Conservation (phyloP, 1,139 yeast species). For the Blastobotrys persicus region DNA sequence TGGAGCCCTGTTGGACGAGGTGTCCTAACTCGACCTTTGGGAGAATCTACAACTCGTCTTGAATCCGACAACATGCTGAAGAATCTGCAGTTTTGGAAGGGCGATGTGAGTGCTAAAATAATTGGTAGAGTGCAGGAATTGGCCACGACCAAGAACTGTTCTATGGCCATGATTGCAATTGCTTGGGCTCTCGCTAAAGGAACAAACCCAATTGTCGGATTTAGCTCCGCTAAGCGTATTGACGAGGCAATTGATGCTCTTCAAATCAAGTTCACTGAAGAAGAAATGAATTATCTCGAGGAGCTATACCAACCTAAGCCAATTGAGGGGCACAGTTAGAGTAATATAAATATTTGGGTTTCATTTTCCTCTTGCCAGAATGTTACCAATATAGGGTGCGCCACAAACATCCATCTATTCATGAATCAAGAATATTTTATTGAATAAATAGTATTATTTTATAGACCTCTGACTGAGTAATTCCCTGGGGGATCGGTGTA, state of each 20-base stretch:
- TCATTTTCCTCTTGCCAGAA: too few species aligned
- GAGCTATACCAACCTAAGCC: slow-evolving; percentile 41
- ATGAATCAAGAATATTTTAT: too few species aligned
- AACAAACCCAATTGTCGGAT: slow-evolving; percentile 53
- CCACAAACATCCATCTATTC: too few species aligned
- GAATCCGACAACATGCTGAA: not conserved
- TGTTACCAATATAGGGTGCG: too few species aligned
- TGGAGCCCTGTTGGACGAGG: slow-evolving; percentile 55
- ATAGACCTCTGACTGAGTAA: too few species aligned
- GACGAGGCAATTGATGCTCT: slow-evolving; percentile 52
- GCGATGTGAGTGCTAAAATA: slow-evolving; percentile 28
- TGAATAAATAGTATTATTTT: too few species aligned
- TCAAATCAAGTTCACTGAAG: slow-evolving; percentile 44
- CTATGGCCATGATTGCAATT: slow-evolving; percentile 54
- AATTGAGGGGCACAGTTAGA: not conserved
- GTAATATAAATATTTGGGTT: not conserved
- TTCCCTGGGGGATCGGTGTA: too few species aligned
- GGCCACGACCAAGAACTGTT: slow-evolving; percentile 43
- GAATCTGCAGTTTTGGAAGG: not conserved
- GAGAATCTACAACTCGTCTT: slow-evolving; percentile 1
- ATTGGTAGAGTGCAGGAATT: slow-evolving; percentile 52
- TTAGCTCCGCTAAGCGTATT: slow-evolving; percentile 49
- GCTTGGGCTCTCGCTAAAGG: slow-evolving; percentile 58
- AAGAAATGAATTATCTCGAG: slow-evolving; percentile 49
- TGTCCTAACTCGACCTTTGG: slow-evolving; percentile 44